Conservation (phyloP, 106 monocot genomes). For the Platanthera zijinensis region DNA sequence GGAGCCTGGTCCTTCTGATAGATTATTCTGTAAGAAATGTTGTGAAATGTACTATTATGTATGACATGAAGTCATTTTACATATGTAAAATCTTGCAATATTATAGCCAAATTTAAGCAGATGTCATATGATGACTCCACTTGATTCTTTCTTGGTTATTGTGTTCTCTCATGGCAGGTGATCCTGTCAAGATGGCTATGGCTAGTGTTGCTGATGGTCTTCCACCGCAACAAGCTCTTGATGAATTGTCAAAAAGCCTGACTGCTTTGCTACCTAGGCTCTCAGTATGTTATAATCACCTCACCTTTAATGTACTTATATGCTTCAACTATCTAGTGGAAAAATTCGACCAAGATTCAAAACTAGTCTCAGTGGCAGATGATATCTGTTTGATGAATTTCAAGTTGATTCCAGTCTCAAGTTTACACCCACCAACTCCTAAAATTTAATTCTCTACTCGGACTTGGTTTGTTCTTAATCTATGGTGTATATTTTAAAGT, state of each 20-base stretch:
- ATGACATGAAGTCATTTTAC: neutral
- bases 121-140: neutral
- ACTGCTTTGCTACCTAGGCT: conserved; percentile 70
- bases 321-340: neutral
- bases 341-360: no score
- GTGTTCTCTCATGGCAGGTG: conserved; percentile 28
- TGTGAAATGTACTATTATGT: neutral
- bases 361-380: no score
- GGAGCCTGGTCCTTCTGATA: neutral
- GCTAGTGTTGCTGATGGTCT: conserved; percentile 40
- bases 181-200: conserved; percentile 84
- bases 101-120: neutral
- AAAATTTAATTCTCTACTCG: no score
- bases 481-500: no score
- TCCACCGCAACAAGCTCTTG: conserved; percentile 38
- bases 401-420: no score
- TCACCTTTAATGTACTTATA: neutral
- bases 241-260: conserved; percentile 51
- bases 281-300: conserved; percentile 30
- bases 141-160: neutral
- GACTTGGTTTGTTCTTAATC: no score
- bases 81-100: neutral
- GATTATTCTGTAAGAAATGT: neutral
- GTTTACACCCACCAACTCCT: no score
- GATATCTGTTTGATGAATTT: no score